Base-by-base conservation (phyloP, 75 land plant genomes). In the Cryptomeria japonica region DNA sequence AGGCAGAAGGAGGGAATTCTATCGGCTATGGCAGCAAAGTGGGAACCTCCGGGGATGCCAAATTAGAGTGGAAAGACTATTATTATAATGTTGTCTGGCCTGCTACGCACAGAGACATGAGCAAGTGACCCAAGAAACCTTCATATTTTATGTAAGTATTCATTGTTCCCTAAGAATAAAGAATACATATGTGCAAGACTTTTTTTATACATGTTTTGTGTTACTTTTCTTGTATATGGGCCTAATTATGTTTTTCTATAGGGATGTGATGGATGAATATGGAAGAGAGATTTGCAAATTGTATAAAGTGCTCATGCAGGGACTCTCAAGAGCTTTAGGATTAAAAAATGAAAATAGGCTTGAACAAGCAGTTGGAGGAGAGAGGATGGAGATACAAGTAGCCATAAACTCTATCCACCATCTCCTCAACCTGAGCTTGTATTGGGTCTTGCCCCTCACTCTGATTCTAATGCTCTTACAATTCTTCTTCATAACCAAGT, bases 381-480 rank as follows among this genome's bases (percentile, higher is more conserved):
- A 91, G 10, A 88, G 89, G 0, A 19, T 89, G 85, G 87, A 87
- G 72, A 88, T 88, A 41, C 82, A 93, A 2, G 19, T 96, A 64
- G 91, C 92, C 88, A 92, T 95, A 82, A 95, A 95, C 87, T 94
- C 87, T 94, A 95, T 82, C 96, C 96, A 11, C 96, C 95, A 7
- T 95, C 95, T 77, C 95, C 96, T 19, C 85, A 89, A 44, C 95
- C 96, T 25, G 94, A 92, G 46, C 86, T 93, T 42, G 91, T 87
- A 8, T 77, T 95, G 0, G 96, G 95, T 5, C 91, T 95, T 85
- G 91, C 86, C 41, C 87, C 92, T 11, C 95, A 93, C 89, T 90
- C 96, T 3, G 94, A 95, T 88, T 86, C 90, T 90, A 83, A 87
- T 5, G 82, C 90, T 44, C n/a, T 93, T 75, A 93, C 95, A 28